phyloP scores from a whole-genome alignment of 176 grass and related monocot genomes.

The Poa pratensis region DNA sequence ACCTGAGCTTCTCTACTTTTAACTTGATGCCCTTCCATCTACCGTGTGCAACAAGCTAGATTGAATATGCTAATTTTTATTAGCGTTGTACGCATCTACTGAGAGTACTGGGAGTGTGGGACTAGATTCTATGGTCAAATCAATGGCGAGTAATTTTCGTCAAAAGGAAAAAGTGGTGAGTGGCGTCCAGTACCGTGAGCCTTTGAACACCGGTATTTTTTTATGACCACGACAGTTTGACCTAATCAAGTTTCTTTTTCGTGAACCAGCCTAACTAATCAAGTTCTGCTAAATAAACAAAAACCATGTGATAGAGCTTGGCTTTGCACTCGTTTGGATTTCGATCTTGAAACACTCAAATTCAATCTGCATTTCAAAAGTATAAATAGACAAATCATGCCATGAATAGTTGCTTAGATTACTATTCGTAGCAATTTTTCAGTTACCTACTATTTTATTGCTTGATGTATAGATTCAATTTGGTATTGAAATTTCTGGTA shows the following conservation, averaged over 20 bases:
- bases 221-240: background rate
- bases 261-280: background rate
- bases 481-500: too few species aligned
- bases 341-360: too few species aligned
- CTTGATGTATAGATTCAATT: too few species aligned
- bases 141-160: background rate
- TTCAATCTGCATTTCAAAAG: too few species aligned
- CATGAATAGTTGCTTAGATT: too few species aligned
- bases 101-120: background rate
- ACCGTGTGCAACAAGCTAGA: conserved; percentile 1
- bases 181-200: background rate
- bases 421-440: too few species aligned
- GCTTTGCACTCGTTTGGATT: too few species aligned
- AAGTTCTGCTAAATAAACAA: background rate
- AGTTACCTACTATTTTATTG: too few species aligned
- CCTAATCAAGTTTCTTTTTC: background rate
- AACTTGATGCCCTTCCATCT: conserved; percentile 6
- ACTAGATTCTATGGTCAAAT: too few species aligned
- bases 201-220: background rate
- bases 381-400: too few species aligned
- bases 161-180: background rate
- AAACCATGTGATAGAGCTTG: background rate
- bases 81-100: background rate
- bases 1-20: background rate
- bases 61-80: background rate